Conservation (phyloP, 495 filamentous ascomycete genomes). For the Neurospora sp. region DNA sequence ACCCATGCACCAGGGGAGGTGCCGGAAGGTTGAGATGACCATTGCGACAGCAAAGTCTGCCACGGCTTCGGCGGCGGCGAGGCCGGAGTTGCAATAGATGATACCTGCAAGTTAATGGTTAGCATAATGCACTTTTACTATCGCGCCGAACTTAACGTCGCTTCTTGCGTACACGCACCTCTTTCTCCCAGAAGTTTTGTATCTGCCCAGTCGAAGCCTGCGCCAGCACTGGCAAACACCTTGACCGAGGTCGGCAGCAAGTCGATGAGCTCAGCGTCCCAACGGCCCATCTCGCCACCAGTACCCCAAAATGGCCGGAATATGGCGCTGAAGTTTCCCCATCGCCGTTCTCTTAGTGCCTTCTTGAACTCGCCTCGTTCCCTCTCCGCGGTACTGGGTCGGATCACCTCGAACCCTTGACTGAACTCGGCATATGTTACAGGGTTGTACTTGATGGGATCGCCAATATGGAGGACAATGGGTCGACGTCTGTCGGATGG, state of each 20-base stretch:
- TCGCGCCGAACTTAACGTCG: background rate
- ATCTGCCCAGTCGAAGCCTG: conserved; percentile 73
- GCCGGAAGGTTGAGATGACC: conserved; percentile 56
- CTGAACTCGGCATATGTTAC: conserved; percentile 46
- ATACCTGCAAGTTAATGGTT: conserved; percentile 36
- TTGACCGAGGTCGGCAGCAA: conserved; percentile 54
- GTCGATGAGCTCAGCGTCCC: conserved; percentile 61
- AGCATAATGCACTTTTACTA: background rate
- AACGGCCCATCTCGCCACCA: conserved; percentile 67
- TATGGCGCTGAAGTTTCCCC: conserved; percentile 64
- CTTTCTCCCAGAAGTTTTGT: conserved; percentile 53
- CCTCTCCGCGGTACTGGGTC: conserved; percentile 40
- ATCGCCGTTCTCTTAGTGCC: conserved; percentile 52
- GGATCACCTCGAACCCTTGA: conserved; percentile 48
- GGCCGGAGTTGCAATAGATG: conserved; percentile 61
- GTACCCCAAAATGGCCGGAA: conserved; percentile 74
- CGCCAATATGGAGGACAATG: conserved; percentile 57
- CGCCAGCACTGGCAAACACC: conserved; percentile 63
- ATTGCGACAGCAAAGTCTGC: conserved; percentile 55
- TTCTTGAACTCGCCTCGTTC: conserved; percentile 49
- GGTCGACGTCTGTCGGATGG: conserved; percentile 15
- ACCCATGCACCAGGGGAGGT: conserved; percentile 50
- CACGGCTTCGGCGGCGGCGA: conserved; percentile 59
- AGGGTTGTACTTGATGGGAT: conserved; percentile 57
- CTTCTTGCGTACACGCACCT: conserved; percentile 36